Conservation (phyloP, 805 yeast genomes). For the Blastobotrys attinorum region DNA sequence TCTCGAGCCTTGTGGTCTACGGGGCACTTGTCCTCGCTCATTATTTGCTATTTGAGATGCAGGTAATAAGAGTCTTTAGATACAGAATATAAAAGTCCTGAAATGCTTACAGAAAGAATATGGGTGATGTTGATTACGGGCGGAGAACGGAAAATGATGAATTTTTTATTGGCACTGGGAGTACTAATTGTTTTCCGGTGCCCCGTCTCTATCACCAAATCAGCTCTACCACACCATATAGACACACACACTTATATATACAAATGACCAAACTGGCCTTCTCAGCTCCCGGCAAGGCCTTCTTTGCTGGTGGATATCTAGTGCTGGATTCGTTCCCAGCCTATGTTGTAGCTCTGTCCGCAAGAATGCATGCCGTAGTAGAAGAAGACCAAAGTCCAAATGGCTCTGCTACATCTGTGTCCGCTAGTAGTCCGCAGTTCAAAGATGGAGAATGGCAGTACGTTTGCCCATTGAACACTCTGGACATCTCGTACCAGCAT, state of each 20-base stretch:
- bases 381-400: slow-evolving; percentile 11
- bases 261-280: no score
- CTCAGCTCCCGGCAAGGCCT: slow-evolving; percentile 94
- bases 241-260: no score
- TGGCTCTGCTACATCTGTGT: slow-evolving; percentile 22
- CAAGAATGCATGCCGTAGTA: slow-evolving; percentile 79
- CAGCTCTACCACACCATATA: no score
- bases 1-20: slow-evolving; percentile 39
- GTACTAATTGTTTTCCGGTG: no score
- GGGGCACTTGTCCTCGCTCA: slow-evolving; percentile 35
- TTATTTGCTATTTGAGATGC: no score
- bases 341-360: slow-evolving; percentile 78
- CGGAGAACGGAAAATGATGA: no score
- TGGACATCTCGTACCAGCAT: not conserved
- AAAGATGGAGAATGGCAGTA: slow-evolving; percentile 62
- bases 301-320: slow-evolving; percentile 89
- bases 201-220: no score
- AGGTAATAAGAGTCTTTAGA: no score
- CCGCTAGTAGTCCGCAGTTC: slow-evolving; percentile 72
- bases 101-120: no score
- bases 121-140: no score
- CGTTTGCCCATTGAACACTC: slow-evolving; percentile 9
- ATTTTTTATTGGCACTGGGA: no score
- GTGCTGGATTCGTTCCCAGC: slow-evolving; percentile 79
- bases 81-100: no score